Base-by-base conservation (phyloP, 2,329 filamentous ascomycete genomes). In the Pseudogymnoascus sp. region DNA sequence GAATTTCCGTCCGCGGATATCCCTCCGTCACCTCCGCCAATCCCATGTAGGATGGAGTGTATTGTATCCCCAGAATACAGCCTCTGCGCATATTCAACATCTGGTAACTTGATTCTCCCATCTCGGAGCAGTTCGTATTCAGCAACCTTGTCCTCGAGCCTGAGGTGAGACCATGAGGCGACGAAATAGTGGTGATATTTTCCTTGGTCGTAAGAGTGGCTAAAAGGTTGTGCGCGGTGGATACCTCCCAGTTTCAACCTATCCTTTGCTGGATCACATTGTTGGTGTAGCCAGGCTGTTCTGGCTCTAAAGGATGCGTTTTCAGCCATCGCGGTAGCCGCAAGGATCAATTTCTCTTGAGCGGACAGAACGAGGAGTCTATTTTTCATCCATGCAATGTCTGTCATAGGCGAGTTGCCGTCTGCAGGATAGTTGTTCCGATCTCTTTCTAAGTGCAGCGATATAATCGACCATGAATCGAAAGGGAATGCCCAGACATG, bases 401-500 rank as follows among this genome's bases (percentile, higher is more conserved):
- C 35, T 38, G 35, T n/a, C 35, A 38, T 38, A 3, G 14, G 35
- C 12, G 14, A 38, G 14, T 38, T 38, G n/a, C 35, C 14, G 12
- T 38, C 35, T 41, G 64, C 68, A 64, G 14, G 59, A 67, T 59
- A 70, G 67, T 24, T 62, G 64, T 41, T 67, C 56, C 35, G 35
- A n/a, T n/a, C 35, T 38, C 35, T 38, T 37, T 60, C 19, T 7
- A 60, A 28, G 28, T 53, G 46, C 4, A 38, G 35, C 12, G 75
- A 71, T 5, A 74, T 65, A 24, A 80, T 72, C 24, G 77, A 78
- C 76, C 75, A 79, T 2, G 77, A 73, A 64, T 79, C 78, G 62
- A 78, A 79, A 0, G 77, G 78, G 41, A 78, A 78, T 1, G 77
- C 77, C 72, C 75, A 78, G 0, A 78, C 70, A 66, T 81, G 78